phyloP scores from a whole-genome alignment of 495 filamentous ascomycete genomes.

The Hypoxylon lenormandii region DNA sequence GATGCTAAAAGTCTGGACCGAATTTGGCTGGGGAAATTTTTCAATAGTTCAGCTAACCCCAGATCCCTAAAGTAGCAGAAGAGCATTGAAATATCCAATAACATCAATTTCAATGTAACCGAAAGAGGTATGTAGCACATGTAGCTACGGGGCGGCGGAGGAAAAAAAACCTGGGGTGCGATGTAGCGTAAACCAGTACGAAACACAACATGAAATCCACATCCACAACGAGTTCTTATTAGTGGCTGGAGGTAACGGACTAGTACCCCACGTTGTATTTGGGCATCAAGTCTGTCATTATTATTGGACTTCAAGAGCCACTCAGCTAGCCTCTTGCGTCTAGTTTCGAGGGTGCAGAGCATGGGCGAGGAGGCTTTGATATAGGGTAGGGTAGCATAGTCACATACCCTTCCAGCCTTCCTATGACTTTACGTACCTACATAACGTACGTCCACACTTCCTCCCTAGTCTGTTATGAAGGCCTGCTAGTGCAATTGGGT shows the following conservation, averaged over 20 bases:
- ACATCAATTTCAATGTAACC: conserved; percentile 18
- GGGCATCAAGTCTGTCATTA: background rate
- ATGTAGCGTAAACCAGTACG: conserved; percentile 15
- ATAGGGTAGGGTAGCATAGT: background rate
- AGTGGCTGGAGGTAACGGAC: background rate
- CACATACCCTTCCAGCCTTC: conserved; percentile 26
- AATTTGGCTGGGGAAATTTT: conserved; percentile 1
- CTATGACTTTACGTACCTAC: too few relatives aligned
- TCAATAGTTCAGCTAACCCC: conserved; percentile 30
- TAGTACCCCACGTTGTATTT: conserved; percentile 5
- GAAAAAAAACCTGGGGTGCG: background rate
- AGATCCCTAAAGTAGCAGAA: conserved; percentile 11
- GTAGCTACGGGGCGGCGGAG: conserved; percentile 2
- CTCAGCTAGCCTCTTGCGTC: conserved; percentile 16
- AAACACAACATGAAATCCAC: conserved; percentile 18
- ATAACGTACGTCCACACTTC: background rate
- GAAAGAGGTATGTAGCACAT: conserved; percentile 19
- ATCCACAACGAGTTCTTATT: conserved; percentile 11
- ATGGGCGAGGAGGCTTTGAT: conserved; percentile 10
- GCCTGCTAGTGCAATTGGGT: conserved; percentile 21
- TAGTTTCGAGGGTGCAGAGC: background rate
- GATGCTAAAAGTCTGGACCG: background rate
- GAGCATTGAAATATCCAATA: conserved; percentile 2
- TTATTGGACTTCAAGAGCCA: background rate
- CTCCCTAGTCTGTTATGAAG: conserved; percentile 7